Evolutionary conservation across 176 grass and related monocot species (phyloP).

Genomic region (Puya raimondii): DNA sequence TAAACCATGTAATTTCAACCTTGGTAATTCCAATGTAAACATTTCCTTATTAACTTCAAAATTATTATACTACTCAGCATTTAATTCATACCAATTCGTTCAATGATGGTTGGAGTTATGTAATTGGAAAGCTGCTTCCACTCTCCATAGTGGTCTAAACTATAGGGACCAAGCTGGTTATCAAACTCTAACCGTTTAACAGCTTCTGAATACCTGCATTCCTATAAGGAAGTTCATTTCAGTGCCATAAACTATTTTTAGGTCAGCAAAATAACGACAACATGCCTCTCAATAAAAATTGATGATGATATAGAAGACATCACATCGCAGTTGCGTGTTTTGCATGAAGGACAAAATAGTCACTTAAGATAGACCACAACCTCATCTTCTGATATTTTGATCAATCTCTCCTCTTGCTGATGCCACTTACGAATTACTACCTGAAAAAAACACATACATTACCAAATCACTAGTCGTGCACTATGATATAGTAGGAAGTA

Average conservation of each 20-base stretch:
- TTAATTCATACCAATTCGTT: constrained; percentile 49
- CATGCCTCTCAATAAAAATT: neutral
- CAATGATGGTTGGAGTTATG: constrained; percentile 51
- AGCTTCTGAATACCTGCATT: constrained; percentile 71
- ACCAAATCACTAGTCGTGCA: neutral
- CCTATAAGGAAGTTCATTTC: constrained; percentile 53
- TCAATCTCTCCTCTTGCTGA: constrained; percentile 50
- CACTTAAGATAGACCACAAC: constrained; percentile 20
- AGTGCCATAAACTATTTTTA: constrained; percentile 7
- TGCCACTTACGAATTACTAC: constrained; percentile 76
- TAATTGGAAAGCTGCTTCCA: constrained; percentile 83
- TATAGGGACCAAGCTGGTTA: constrained; percentile 65
- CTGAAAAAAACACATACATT: constrained; percentile 21
- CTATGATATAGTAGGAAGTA: neutral
- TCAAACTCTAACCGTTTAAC: constrained; percentile 72
- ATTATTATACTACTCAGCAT: neutral
- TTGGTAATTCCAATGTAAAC: too few relatives aligned
- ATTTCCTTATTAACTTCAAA: neutral
- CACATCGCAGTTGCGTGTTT: neutral
- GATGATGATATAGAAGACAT: neutral
- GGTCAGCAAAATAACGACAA: neutral
- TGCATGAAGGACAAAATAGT: neutral
- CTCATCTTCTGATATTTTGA: constrained; percentile 75
- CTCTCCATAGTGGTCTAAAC: constrained; percentile 49
- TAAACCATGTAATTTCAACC: too few relatives aligned